phyloP scores from a whole-genome alignment of 768 basidiomycete species.

The Hericium erinaceus region DNA sequence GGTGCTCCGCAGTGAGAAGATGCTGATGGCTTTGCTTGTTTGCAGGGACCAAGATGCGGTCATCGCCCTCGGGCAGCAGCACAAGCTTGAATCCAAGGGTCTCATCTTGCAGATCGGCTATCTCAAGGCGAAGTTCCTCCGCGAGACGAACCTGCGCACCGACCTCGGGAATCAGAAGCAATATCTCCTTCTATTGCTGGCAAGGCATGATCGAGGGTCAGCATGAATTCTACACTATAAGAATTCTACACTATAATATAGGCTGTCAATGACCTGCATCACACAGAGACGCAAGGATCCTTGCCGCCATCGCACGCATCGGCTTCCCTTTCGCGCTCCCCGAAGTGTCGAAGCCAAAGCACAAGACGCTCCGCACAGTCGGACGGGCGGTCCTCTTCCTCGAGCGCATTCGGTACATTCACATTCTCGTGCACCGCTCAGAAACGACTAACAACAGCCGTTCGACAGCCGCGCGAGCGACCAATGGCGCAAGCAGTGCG shows the following conservation, averaged over 20 bases:
- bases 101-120: constrained; percentile 86
- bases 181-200: constrained; percentile 71
- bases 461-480: constrained; percentile 46
- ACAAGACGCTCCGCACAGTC: constrained; percentile 45
- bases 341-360: constrained; percentile 29
- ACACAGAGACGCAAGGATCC: constrained; percentile 56
- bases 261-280: not conserved
- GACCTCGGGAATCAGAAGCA: constrained; percentile 81
- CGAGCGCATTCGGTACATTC: constrained; percentile 48
- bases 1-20: not conserved
- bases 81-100: constrained; percentile 85
- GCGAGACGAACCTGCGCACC: constrained; percentile 73
- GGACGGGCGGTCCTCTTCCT: constrained; percentile 57
- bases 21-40: not conserved
- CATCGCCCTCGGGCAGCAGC: constrained; percentile 47
- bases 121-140: constrained; percentile 82
- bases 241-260: no score
- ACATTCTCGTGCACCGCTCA: not conserved
- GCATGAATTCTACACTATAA: constrained; percentile 10
- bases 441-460: constrained; percentile 6
- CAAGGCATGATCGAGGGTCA: constrained; percentile 63
- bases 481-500: constrained; percentile 53
- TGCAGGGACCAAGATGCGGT: constrained; percentile 47
- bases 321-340: constrained; percentile 47
- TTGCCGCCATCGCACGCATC: constrained; percentile 67